Conservation (phyloP, 2,329 filamentous ascomycete species). For the Alternaria brassicicola region DNA sequence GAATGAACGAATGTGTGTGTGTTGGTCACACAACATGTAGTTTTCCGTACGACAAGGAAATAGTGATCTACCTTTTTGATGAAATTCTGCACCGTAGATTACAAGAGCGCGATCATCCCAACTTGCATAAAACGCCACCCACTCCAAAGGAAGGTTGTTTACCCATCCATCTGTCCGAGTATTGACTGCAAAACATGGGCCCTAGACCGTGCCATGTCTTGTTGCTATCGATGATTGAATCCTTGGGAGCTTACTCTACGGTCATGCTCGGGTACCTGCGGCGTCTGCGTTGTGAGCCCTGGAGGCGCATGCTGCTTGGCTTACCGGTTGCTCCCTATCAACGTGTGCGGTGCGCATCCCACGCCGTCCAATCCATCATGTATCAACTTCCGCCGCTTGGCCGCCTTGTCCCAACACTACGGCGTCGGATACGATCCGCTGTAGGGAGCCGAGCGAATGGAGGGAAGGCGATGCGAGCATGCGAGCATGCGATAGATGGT, state of each 20-base stretch:
- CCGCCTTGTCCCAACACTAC: neutral
- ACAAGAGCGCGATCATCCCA: neutral
- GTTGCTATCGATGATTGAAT: neutral
- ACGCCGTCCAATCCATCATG: constrained; percentile 5
- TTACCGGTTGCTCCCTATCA: neutral
- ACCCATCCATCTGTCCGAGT: neutral
- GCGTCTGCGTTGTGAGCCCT: neutral
- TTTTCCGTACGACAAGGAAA: neutral
- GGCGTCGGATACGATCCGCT: neutral
- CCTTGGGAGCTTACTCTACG: neutral
- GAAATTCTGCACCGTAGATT: constrained; percentile 7
- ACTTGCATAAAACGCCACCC: neutral
- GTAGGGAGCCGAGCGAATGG: neutral
- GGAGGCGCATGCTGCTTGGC: neutral
- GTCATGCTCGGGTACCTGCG: constrained; percentile 10
- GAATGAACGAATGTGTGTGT: constrained; percentile 1
- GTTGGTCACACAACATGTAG: constrained; percentile 11
- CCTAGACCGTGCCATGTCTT: neutral
- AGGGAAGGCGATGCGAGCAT: neutral
- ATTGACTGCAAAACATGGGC: neutral
- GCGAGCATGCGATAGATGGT: neutral
- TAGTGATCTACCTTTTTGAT: neutral
- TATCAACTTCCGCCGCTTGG: constrained; percentile 13
- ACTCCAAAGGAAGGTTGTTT: neutral
- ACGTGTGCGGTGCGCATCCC: constrained; percentile 2